phyloP scores from a whole-genome alignment of 345 rosid species.

The Leavenworthia alabamica region DNA sequence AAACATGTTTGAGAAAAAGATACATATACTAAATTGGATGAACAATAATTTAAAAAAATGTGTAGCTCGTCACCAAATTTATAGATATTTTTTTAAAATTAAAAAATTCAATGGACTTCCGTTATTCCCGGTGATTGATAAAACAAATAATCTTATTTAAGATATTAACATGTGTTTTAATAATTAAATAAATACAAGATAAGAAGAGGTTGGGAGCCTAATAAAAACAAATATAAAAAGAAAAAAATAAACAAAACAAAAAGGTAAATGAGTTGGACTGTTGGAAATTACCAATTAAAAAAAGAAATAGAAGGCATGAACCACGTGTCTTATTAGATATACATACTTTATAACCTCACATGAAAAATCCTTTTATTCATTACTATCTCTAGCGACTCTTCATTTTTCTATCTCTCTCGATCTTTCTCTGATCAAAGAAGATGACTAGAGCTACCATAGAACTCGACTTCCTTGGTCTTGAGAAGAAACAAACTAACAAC shows the following conservation, averaged over 20 bases:
- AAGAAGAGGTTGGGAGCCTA: conserved; percentile 3
- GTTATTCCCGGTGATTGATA: conserved; percentile 3
- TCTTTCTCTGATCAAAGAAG: conserved; percentile 13
- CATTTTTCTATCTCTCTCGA: not conserved
- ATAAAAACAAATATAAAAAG: not conserved
- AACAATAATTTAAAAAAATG: not conserved
- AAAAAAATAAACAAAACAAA: not conserved
- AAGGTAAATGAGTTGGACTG: conserved; percentile 7
- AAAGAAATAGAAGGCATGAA: conserved; percentile 17
- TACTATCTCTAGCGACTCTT: conserved; percentile 1
- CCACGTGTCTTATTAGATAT: conserved; percentile 25
- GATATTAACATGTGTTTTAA: conserved; percentile 12
- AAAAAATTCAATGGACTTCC: not conserved
- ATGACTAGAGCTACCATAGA: conserved; percentile 55
- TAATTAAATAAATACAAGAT: not conserved
- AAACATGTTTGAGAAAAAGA: not conserved
- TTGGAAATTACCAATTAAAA: not conserved
- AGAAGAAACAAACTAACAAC: conserved; percentile 31
- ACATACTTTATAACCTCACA: conserved; percentile 8
- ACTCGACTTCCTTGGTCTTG: conserved; percentile 66
- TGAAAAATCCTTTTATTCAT: not conserved
- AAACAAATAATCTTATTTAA: not conserved
- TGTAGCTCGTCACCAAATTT: not conserved
- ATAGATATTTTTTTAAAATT: conserved; percentile 2
- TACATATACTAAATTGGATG: not conserved